Conservation (phyloP, 805 yeast genomes). For the Tetrapisispora pingtungensis region DNA sequence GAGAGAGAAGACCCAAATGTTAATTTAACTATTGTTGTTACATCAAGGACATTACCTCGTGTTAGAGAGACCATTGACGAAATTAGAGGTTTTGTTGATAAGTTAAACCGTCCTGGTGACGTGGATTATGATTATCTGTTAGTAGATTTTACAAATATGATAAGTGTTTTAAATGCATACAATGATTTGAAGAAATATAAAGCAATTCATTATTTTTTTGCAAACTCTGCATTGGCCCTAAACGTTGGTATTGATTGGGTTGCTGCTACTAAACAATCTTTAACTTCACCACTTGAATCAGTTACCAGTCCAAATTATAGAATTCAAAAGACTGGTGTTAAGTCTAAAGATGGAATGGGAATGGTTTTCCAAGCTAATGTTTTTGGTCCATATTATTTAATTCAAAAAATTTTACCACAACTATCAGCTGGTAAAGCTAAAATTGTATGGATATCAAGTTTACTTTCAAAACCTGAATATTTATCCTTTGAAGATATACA, state of each 20-base stretch:
- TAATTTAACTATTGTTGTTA: slow-evolving; percentile 70
- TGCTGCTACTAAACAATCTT: slow-evolving; percentile 60
- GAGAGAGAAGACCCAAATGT: slow-evolving; percentile 43
- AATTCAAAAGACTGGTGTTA: slow-evolving; percentile 68
- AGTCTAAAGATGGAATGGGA: slow-evolving; percentile 72
- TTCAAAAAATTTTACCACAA: slow-evolving; percentile 52
- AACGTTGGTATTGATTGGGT: slow-evolving; percentile 82
- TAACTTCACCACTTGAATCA: slow-evolving; percentile 59
- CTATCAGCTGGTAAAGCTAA: slow-evolving; percentile 50
- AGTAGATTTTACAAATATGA: slow-evolving; percentile 87
- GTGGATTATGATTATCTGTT: slow-evolving; percentile 81
- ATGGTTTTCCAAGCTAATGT: slow-evolving; percentile 89
- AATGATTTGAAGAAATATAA: slow-evolving; percentile 60
- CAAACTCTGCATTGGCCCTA: slow-evolving; percentile 86
- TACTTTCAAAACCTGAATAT: slow-evolving; percentile 68
- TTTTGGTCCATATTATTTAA: slow-evolving; percentile 86
- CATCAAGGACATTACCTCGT: slow-evolving; percentile 80
- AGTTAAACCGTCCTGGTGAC: slow-evolving; percentile 38
- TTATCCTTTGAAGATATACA: slow-evolving; percentile 70
- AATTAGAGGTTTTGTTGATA: slow-evolving; percentile 39
- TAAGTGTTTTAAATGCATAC: slow-evolving; percentile 65
- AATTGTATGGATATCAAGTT: slow-evolving; percentile 76
- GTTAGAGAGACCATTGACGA: slow-evolving; percentile 63
- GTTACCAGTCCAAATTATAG: slow-evolving; percentile 86
- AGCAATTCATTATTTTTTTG: slow-evolving; percentile 66